Evolutionary conservation across 768 basidiomycete genomes (phyloP).

Genomic region (Boletus rex-veris): DNA sequence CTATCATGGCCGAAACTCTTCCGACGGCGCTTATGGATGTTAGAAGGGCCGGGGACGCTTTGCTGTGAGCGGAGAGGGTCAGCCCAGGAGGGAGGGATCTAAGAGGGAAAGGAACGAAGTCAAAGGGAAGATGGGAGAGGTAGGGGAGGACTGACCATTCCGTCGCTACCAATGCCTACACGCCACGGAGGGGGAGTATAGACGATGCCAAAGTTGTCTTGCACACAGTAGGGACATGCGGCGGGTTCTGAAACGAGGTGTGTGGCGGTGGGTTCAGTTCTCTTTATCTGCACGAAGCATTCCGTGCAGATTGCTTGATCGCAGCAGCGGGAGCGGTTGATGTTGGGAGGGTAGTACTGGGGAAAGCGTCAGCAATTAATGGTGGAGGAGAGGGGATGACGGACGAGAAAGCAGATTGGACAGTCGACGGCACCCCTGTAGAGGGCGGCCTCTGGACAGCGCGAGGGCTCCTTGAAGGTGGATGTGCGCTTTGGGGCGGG

Average conservation of each 20-base stretch:
- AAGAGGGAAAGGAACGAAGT: conserved; percentile 1
- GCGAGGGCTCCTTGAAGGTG: conserved; percentile 59
- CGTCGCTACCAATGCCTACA: conserved; percentile 72
- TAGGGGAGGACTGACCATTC: conserved; percentile 46
- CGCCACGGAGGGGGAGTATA: conserved; percentile 84
- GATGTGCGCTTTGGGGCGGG: conserved; percentile 50
- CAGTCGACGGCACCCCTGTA: conserved; percentile 89
- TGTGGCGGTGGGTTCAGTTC: conserved; percentile 89
- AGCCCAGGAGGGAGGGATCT: conserved; percentile 47
- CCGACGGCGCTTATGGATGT: conserved; percentile 68
- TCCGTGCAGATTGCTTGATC: conserved; percentile 99
- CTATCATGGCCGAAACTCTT: conserved; percentile 87
- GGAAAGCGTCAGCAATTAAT: conserved; percentile 21
- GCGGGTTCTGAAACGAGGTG: conserved; percentile 96
- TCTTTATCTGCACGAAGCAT: conserved; percentile 99
- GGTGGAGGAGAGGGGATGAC: conserved; percentile 31
- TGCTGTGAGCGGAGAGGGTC: conserved; percentile 51
- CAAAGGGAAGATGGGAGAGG: neutral
- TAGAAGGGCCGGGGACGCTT: conserved; percentile 35
- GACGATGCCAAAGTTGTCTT: conserved; percentile 93
- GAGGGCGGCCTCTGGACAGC: conserved; percentile 68
- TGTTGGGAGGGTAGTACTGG: conserved; percentile 96
- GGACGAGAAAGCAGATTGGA: conserved; percentile 95
- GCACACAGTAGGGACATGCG: conserved; percentile 96
- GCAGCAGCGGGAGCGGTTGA: conserved; percentile 96